These are phyloP conservation scores for Dactylellina parvicollis DNA, from an alignment of 2,329 filamentous ascomycete species.

Conservation along the genomic window DNA sequence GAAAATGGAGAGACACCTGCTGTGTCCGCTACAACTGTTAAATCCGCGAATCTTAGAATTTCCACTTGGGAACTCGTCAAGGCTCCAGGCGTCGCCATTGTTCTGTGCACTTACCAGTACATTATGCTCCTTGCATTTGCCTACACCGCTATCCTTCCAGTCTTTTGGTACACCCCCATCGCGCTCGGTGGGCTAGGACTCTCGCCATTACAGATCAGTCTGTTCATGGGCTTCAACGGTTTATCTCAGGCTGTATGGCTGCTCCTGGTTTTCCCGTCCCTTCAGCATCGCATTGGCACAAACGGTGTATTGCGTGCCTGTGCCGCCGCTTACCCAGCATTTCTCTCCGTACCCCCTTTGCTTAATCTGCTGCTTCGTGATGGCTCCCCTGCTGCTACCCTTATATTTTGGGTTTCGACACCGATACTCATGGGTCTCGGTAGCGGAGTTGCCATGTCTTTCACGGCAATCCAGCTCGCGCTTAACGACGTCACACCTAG, in stretches of 20 bases:
- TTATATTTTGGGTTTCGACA: slow-evolving; percentile 69
- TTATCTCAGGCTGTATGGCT: slow-evolving; percentile 76
- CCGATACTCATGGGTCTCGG: slow-evolving; percentile 67
- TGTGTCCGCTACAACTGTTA: slow-evolving; percentile 19
- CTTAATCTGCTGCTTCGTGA: slow-evolving; percentile 69
- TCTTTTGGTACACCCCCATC: slow-evolving; percentile 74
- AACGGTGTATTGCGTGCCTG: slow-evolving; percentile 72
- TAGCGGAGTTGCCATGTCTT: slow-evolving; percentile 73
- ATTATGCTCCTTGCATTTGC: slow-evolving; percentile 75
- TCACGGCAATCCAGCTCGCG: slow-evolving; percentile 76
- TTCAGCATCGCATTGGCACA: slow-evolving; percentile 75
- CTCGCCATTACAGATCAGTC: slow-evolving; percentile 70
- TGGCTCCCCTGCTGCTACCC: slow-evolving; percentile 60
- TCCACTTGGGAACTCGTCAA: slow-evolving; percentile 69
- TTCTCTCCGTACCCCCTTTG: slow-evolving; percentile 68
- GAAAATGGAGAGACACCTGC: slow-evolving; percentile 47
- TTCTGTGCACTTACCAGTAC: slow-evolving; percentile 73
- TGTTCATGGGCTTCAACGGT: slow-evolving; percentile 73
- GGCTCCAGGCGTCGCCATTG: slow-evolving; percentile 72
- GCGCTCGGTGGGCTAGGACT: slow-evolving; percentile 74
- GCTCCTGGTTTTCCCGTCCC: slow-evolving; percentile 73
- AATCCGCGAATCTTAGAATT: slow-evolving; percentile 59
- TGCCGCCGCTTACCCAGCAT: slow-evolving; percentile 70
- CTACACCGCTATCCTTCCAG: slow-evolving; percentile 75
- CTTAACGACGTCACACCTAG: slow-evolving; percentile 78